phyloP scores from a whole-genome alignment of 2,329 filamentous ascomycete genomes.

The Penicillium sp. region DNA sequence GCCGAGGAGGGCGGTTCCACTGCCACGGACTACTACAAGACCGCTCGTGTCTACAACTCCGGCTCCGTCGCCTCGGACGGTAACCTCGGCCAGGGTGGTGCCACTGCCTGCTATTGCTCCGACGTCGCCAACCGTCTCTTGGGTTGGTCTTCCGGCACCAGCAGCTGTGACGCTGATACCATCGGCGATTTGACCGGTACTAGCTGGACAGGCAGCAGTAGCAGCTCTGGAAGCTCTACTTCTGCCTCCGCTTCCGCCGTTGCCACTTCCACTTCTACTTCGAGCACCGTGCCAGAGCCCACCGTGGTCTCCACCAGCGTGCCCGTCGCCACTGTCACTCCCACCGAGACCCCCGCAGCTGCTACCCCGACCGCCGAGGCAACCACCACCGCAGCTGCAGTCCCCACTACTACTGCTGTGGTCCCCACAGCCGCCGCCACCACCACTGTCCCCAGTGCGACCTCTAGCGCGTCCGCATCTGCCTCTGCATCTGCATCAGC shows the following conservation, averaged over 20 bases:
- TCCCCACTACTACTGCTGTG: background rate
- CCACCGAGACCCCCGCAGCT: background rate
- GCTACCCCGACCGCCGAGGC: conserved; percentile 2
- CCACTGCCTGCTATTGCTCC: conserved; percentile 30
- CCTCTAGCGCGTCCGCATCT: conserved; percentile 4
- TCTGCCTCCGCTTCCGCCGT: conserved; percentile 2
- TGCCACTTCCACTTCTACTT: background rate
- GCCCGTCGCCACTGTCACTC: background rate
- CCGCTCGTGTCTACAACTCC: conserved; percentile 45
- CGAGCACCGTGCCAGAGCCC: conserved; percentile 8
- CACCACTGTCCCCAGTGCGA: background rate
- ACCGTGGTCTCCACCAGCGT: background rate
- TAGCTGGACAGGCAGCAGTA: conserved; percentile 7
- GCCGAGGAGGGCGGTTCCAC: conserved; percentile 23
- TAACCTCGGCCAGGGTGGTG: conserved; percentile 32
- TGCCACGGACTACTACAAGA: conserved; percentile 30
- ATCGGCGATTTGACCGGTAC: conserved; percentile 16
- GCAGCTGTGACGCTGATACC: conserved; percentile 14
- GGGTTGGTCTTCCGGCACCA: conserved; percentile 25
- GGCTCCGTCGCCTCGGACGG: conserved; percentile 33
- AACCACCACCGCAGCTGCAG: background rate
- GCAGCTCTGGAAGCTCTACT: conserved; percentile 11
- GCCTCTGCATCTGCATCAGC: conserved; percentile 2
- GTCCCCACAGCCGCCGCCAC: background rate
- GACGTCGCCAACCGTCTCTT: conserved; percentile 31